phyloP scores from a whole-genome alignment of 768 basidiomycete genomes.

The Goffeauzyma gilvescens region DNA sequence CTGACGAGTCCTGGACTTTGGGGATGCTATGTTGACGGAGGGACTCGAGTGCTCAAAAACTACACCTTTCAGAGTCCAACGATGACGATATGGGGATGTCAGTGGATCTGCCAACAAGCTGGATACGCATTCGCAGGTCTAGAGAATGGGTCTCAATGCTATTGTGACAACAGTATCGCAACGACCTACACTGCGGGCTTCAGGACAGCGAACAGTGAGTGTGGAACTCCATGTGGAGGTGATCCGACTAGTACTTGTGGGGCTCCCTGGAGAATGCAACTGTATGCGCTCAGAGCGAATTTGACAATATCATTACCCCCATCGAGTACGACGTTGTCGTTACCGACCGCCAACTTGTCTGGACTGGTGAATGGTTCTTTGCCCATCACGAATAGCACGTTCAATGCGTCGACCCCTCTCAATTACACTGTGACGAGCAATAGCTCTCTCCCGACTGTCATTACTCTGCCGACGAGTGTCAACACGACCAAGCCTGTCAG shows the following conservation, averaged over 20 bases:
- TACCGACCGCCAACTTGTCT: too few relatives aligned
- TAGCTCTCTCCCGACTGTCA: too few relatives aligned
- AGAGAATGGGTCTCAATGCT: constrained; percentile 1
- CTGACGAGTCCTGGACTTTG: not conserved
- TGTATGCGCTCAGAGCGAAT: not conserved
- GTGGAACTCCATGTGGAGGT: not conserved
- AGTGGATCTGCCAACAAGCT: constrained; percentile 11
- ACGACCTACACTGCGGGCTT: not conserved
- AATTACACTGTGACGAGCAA: too few relatives aligned
- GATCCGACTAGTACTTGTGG: not conserved
- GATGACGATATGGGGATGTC: constrained; percentile 8
- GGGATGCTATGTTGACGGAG: not conserved
- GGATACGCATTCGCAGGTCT: not conserved
- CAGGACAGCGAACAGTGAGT: not conserved
- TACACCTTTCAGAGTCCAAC: not conserved
- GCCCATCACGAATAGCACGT: too few relatives aligned
- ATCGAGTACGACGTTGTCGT: too few relatives aligned
- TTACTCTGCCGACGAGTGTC: too few relatives aligned
- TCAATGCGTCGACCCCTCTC: too few relatives aligned
- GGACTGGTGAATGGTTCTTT: too few relatives aligned
- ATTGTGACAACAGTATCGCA: not conserved
- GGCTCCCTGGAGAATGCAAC: not conserved
- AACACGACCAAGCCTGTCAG: too few relatives aligned
- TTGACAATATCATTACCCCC: not conserved
- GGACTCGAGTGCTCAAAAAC: not conserved